A percentile compares a stretch with the other conserved stretches of the same genome.
Conservation (phyloP, 2,329 filamentous ascomycete species). For the Neofusicoccum sp. region DNA sequence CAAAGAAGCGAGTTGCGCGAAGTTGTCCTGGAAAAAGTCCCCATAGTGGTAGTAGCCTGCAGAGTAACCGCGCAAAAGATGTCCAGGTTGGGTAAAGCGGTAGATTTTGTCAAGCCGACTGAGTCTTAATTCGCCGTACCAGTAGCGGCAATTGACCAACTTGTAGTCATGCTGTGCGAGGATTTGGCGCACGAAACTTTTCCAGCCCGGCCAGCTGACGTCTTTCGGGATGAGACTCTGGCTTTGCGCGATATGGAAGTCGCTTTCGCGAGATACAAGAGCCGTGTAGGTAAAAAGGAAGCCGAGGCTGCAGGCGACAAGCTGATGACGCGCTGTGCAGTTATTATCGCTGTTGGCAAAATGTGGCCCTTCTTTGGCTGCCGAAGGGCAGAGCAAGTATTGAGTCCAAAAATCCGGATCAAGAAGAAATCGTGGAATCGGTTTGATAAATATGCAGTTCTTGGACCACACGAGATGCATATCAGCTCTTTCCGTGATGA, state of each 20-base stretch:
- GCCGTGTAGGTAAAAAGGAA: constrained; percentile 43
- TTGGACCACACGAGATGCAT: constrained; percentile 24
- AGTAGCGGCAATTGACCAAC: constrained; percentile 29
- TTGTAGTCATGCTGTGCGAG: background rate
- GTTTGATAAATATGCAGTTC: constrained; percentile 36
- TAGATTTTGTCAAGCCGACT: background rate
- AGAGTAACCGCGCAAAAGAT: background rate
- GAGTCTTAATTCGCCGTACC: constrained; percentile 38
- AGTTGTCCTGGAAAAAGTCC: background rate
- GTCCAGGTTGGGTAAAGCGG: background rate
- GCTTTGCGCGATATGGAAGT: constrained; percentile 39
- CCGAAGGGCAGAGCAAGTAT: background rate
- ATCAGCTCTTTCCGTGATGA: constrained; percentile 21
- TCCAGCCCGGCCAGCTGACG: background rate
- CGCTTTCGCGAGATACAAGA: constrained; percentile 39
- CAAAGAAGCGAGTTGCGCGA: background rate
- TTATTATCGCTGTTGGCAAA: background rate
- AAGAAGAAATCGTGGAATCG: constrained; percentile 38
- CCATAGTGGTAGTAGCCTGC: background rate
- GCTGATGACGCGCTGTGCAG: background rate
- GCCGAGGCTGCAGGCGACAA: constrained; percentile 26
- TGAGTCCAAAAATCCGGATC: constrained; percentile 34
- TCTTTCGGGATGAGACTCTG: constrained; percentile 35
- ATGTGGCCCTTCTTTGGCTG: too few relatives aligned
- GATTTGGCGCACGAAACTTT: background rate